Evolutionary conservation across 495 filamentous ascomycete genomes (phyloP).

Genomic region (Hyaloscypha hepaticicola): DNA sequence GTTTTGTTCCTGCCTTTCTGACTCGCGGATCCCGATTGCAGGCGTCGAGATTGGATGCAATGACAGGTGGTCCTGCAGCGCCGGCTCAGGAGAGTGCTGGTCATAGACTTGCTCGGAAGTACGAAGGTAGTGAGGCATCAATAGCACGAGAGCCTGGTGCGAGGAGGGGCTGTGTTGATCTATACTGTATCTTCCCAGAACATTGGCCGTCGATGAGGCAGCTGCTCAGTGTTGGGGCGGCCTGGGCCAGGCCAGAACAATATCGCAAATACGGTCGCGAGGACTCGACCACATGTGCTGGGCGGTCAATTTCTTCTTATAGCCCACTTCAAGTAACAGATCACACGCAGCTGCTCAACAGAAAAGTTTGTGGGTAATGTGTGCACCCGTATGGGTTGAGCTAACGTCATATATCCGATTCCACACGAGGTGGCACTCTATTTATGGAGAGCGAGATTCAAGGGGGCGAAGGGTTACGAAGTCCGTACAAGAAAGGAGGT

Average conservation of each 20-base stretch:
- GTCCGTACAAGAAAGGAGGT: background rate
- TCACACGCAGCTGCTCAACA: background rate
- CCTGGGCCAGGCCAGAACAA: background rate
- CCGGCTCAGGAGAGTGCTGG: constrained; percentile 2
- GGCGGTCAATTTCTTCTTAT: background rate
- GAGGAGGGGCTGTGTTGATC: background rate
- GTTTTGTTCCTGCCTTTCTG: background rate
- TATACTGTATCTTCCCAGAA: background rate
- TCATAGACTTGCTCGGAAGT: background rate
- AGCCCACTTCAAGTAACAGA: background rate
- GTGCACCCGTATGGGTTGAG: background rate
- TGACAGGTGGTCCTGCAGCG: constrained; percentile 8
- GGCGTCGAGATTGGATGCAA: constrained; percentile 3
- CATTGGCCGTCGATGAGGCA: background rate
- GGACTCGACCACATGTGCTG: constrained; percentile 7
- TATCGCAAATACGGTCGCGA: background rate
- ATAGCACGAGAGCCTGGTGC: background rate
- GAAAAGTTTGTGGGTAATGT: background rate
- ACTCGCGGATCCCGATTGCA: background rate
- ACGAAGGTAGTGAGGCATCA: constrained; percentile 14
- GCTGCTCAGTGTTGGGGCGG: background rate
- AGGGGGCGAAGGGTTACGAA: background rate
- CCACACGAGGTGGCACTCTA: background rate
- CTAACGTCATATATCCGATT: constrained; percentile 7
- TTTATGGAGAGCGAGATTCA: constrained; percentile 1